These are phyloP conservation scores for Pleurozium schreberi DNA, from an alignment of 225 moss, liverwort and hornwort genomes.

Conservation along the genomic window DNA sequence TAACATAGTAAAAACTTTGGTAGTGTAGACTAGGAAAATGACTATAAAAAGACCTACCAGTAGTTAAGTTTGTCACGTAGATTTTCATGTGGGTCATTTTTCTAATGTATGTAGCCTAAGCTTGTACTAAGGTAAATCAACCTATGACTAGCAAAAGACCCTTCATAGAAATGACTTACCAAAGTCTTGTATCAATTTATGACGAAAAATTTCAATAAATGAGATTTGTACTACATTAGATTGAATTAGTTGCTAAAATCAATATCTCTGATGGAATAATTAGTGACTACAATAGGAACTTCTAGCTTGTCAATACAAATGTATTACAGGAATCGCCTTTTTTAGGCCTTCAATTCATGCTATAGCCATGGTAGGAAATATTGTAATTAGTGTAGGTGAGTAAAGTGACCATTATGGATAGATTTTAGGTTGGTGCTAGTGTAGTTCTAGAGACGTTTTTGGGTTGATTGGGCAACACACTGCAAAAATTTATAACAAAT, in stretches of 20 bases:
- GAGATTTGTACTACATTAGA: neutral
- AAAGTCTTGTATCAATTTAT: neutral
- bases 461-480: neutral
- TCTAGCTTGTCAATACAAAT: neutral
- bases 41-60: neutral
- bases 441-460: neutral
- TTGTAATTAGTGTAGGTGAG: neutral
- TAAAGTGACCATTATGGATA: neutral
- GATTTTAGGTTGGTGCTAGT: neutral
- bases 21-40: neutral
- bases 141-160: neutral
- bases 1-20: neutral
- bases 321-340: too few species aligned
- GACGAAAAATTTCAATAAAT: neutral
- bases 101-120: rapidly evolving
- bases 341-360: too few species aligned
- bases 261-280: neutral
- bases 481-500: neutral
- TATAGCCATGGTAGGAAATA: neutral
- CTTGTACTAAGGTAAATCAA: neutral
- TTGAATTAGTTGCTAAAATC: neutral
- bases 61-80: neutral
- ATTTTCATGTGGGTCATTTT: neutral
- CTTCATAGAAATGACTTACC: neutral
- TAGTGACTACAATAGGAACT: neutral